Percentiles rank a stretch among this genome's conserved stretches.
phyloP scores from a whole-genome alignment of 495 filamentous ascomycete genomes.

The Penicillium crystallinum region DNA sequence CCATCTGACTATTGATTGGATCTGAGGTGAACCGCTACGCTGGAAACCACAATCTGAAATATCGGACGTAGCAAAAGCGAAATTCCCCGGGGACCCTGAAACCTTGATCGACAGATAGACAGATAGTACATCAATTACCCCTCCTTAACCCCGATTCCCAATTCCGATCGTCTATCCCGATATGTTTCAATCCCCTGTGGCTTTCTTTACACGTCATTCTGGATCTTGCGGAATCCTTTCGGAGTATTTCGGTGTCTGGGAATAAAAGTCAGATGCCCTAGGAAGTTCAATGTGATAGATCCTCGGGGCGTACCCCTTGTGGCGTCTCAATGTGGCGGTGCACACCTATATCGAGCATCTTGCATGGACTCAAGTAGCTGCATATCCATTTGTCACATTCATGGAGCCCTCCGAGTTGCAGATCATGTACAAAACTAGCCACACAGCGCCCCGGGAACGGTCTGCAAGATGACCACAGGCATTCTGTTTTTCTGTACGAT shows the following conservation, averaged over 20 bases:
- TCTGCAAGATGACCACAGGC: conserved; percentile 6
- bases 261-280: conserved; percentile 8
- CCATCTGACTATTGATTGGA: conserved; percentile 30
- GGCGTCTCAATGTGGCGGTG: conserved; percentile 13
- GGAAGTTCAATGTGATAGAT: conserved; percentile 25
- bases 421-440: neutral
- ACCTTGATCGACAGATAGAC: neutral
- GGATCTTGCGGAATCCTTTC: conserved; percentile 2
- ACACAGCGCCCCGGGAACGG: conserved; percentile 7
- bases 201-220: conserved; percentile 5
- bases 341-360: neutral
- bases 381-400: conserved; percentile 15
- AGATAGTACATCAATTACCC: neutral
- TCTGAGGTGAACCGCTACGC: conserved; percentile 27
- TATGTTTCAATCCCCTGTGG: too few relatives aligned
- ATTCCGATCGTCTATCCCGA: too few relatives aligned
- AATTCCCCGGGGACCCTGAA: conserved; percentile 8
- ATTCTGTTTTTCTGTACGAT: conserved; percentile 10
- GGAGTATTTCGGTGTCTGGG: conserved; percentile 16
- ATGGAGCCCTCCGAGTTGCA: neutral
- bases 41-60: conserved; percentile 32
- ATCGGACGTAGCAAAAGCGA: conserved; percentile 10
- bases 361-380: neutral
- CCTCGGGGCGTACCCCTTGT: conserved; percentile 9
- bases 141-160: conserved; percentile 9